Conservation (phyloP, 2,329 filamentous ascomycete species). For the Arthrobotrys sinensis region DNA sequence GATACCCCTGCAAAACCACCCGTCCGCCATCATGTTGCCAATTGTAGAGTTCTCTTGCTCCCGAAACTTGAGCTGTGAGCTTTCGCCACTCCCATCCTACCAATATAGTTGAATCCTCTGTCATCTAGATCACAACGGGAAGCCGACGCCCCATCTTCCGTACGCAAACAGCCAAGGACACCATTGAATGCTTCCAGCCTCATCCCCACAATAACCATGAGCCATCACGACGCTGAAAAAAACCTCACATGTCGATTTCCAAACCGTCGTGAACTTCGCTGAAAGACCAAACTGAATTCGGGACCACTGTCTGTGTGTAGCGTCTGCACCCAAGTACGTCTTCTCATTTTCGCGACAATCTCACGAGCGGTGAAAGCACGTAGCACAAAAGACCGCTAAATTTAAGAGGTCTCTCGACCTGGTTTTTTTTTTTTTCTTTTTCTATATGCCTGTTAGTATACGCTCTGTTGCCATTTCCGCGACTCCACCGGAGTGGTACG, state of each 20-base stretch:
- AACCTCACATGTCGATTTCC: slow-evolving; percentile 40
- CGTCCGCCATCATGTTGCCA: slow-evolving; percentile 39
- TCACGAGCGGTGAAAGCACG: slow-evolving; percentile 57
- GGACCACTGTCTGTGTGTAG: slow-evolving; percentile 48
- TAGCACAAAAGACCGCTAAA: slow-evolving; percentile 58
- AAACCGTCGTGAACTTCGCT: slow-evolving; percentile 22
- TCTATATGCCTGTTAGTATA: slow-evolving; percentile 28
- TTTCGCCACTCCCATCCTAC: slow-evolving; percentile 23
- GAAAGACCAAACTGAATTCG: slow-evolving; percentile 42
- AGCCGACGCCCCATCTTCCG: slow-evolving; percentile 42
- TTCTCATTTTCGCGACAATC: slow-evolving; percentile 53
- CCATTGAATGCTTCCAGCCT: slow-evolving; percentile 43
- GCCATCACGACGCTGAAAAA: slow-evolving; percentile 38
- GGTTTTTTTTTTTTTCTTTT: background rate
- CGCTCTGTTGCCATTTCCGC: slow-evolving; percentile 37
- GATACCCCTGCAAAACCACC: background rate
- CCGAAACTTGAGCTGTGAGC: slow-evolving; percentile 27
- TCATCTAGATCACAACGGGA: slow-evolving; percentile 36
- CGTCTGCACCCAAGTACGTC: slow-evolving; percentile 57
- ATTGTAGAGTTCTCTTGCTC: slow-evolving; percentile 12
- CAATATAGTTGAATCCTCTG: slow-evolving; percentile 32
- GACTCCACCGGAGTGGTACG: slow-evolving; percentile 10
- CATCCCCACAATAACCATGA: slow-evolving; percentile 30
- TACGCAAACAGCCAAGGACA: slow-evolving; percentile 46
- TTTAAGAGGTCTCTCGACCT: slow-evolving; percentile 14